Conservation (phyloP, 2,329 filamentous ascomycete genomes). For the Penicillium crustosum region DNA sequence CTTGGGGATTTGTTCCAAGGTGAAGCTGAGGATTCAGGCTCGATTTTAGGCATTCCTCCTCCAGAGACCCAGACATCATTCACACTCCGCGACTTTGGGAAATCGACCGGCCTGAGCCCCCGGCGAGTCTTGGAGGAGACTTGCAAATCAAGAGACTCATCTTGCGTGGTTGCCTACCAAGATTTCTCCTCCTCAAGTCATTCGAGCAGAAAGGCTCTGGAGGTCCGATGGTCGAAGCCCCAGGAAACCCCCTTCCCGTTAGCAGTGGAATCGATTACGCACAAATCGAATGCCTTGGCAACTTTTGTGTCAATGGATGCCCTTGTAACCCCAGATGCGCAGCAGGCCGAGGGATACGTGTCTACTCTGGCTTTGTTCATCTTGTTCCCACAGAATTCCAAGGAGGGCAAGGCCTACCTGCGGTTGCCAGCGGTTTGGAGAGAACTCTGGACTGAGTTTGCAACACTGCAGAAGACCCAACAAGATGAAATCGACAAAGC, state of each 20-base stretch:
- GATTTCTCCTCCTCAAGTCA: conserved; percentile 72
- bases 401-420: conserved; percentile 82
- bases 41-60: conserved; percentile 43
- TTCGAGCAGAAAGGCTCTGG: conserved; percentile 72
- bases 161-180: conserved; percentile 64
- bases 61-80: conserved; percentile 40
- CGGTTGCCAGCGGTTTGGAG: conserved; percentile 78
- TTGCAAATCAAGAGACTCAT: conserved; percentile 69
- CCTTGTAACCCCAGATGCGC: conserved; percentile 69
- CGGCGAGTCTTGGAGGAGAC: conserved; percentile 78
- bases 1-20: conserved; percentile 60
- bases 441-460: conserved; percentile 80
- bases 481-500: conserved; percentile 69
- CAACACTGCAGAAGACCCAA: conserved; percentile 67
- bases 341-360: conserved; percentile 84
- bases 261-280: conserved; percentile 44
- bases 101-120: conserved; percentile 74
- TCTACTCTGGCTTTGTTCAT: conserved; percentile 80
- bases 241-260: conserved; percentile 55
- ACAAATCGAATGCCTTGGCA: conserved; percentile 46
- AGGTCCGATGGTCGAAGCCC: conserved; percentile 74
- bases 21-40: conserved; percentile 40
- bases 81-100: conserved; percentile 78
- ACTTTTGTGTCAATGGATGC: conserved; percentile 71
- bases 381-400: conserved; percentile 72